These are phyloP conservation scores for Aspergillus clavatus DNA, from an alignment of 2,329 filamentous ascomycete species.

Conservation along the genomic window DNA sequence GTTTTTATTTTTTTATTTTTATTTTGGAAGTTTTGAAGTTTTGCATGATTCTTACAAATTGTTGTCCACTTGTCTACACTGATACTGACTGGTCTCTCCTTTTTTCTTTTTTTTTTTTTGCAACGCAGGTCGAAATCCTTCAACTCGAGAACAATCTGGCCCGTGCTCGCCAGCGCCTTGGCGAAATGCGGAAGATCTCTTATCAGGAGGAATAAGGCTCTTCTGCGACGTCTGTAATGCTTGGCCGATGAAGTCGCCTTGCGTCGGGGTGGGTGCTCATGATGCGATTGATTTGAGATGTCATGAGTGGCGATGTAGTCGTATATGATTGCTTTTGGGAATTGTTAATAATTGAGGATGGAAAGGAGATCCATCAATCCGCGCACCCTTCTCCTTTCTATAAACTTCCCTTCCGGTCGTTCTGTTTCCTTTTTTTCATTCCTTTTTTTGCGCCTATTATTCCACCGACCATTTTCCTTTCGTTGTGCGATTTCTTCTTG, in stretches of 20 bases:
- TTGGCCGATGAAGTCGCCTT: not conserved
- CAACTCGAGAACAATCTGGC: conserved; percentile 85
- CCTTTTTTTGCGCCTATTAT: too few species aligned
- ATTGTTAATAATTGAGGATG: not conserved
- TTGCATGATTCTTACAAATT: too few species aligned
- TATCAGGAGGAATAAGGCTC: conserved; percentile 68
- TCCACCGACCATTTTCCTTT: conserved; percentile 2
- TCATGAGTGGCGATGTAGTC: not conserved
- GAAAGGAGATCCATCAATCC: not conserved
- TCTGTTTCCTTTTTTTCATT: not conserved
- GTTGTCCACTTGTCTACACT: too few species aligned
- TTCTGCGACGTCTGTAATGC: too few species aligned
- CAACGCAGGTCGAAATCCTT: conserved; percentile 92
- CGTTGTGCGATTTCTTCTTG: conserved; percentile 1
- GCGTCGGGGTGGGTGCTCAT: not conserved
- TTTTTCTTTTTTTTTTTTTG: too few species aligned
- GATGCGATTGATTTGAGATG: not conserved
- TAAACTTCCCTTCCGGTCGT: not conserved
- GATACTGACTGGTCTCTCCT: conserved; percentile 3
- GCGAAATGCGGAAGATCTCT: conserved; percentile 97
- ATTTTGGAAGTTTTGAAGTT: too few species aligned
- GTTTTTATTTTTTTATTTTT: conserved; percentile 27
- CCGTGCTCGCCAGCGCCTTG: conserved; percentile 73
- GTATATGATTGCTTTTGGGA: not conserved
- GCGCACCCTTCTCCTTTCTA: not conserved